Evolutionary conservation across 768 basidiomycete species (phyloP).

Genomic region (Coprinellus micaceus): DNA sequence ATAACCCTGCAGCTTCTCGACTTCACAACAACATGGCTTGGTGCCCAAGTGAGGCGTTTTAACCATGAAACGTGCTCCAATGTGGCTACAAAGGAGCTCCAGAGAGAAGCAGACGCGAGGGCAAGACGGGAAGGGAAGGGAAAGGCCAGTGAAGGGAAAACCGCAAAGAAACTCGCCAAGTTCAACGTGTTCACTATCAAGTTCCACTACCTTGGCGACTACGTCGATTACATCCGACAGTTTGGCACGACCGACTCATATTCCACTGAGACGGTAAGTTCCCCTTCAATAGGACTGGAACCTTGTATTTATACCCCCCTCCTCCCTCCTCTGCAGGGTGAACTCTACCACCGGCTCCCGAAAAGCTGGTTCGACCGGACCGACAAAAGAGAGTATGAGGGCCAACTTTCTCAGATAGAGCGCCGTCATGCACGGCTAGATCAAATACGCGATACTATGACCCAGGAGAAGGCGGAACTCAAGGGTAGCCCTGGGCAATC

Average conservation of each 20-base stretch:
- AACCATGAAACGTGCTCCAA: not conserved
- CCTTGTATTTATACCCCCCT: too few species aligned
- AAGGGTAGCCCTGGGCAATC: too few species aligned
- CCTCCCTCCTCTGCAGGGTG: not conserved
- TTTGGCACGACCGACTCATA: slow-evolving; percentile 36
- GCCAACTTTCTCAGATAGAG: not conserved
- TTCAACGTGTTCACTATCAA: slow-evolving; percentile 32
- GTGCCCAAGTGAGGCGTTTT: not conserved
- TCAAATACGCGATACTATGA: too few species aligned
- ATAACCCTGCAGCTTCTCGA: not conserved
- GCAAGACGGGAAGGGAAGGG: not conserved
- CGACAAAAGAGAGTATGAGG: not conserved
- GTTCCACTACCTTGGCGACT: slow-evolving; percentile 31
- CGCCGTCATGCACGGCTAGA: not conserved
- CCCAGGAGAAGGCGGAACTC: too few species aligned
- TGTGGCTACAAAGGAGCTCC: not conserved
- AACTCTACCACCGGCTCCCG: not conserved
- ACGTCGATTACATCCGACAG: slow-evolving; percentile 17
- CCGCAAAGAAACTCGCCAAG: not conserved
- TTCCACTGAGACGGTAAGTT: slow-evolving; percentile 32
- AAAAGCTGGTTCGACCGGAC: not conserved
- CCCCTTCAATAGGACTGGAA: too few species aligned
- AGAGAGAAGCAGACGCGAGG: not conserved
- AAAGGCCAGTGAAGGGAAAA: not conserved
- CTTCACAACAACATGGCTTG: not conserved